phyloP scores from a whole-genome alignment of 2,329 filamentous ascomycete species.

The Colletotrichum magnum region DNA sequence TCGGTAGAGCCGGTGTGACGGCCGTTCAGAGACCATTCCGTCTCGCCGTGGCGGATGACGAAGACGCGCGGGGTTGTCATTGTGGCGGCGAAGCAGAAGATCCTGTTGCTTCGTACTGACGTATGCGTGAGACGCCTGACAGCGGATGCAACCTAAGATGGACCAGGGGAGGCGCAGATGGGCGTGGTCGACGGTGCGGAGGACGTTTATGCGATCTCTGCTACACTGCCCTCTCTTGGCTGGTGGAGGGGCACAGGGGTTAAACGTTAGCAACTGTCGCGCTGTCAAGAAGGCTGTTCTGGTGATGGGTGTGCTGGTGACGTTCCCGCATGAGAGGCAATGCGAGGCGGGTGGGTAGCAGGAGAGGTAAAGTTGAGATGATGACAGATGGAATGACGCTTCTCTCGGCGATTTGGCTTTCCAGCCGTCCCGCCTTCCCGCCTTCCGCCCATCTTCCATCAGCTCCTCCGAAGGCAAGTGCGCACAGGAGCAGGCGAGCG shows the following conservation, averaged over 20 bases:
- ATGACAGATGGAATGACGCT: constrained; percentile 20
- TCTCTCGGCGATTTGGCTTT: constrained; percentile 21
- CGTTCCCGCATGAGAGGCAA: constrained; percentile 2
- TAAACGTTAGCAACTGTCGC: background rate
- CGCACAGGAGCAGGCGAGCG: background rate
- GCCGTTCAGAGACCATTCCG: constrained; percentile 92
- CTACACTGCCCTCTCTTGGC: constrained; percentile 2
- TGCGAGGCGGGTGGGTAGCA: background rate
- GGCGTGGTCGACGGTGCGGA: background rate
- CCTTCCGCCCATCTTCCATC: constrained; percentile 19
- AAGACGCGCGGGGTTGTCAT: constrained; percentile 78
- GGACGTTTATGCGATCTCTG: constrained; percentile 30
- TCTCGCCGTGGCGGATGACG: constrained; percentile 92
- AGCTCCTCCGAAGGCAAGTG: constrained; percentile 2
- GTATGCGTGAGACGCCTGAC: constrained; percentile 5
- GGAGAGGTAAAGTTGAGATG: constrained; percentile 17
- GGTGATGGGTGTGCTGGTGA: background rate
- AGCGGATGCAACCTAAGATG: constrained; percentile 21
- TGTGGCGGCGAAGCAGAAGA: constrained; percentile 1
- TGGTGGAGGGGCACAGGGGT: constrained; percentile 20
- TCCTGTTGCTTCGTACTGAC: background rate
- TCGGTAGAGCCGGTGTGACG: constrained; percentile 89
- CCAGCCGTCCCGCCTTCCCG: constrained; percentile 31
- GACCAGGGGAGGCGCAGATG: background rate
- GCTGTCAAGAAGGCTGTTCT: background rate